Base-by-base conservation (phyloP, 2,329 filamentous ascomycete genomes). In the Metarhizium rileyi region DNA sequence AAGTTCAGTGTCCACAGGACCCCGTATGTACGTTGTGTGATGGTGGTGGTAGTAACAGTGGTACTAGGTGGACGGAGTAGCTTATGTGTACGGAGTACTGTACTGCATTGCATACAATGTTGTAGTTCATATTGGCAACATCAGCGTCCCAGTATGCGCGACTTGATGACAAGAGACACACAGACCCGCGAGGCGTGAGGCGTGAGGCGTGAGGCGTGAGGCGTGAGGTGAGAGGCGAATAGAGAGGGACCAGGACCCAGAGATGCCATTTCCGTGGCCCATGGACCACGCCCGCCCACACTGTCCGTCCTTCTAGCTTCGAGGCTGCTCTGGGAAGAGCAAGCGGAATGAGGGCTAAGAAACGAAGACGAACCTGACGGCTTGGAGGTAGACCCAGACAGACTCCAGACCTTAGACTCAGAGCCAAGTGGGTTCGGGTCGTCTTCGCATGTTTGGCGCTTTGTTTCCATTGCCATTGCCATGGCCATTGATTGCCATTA, bases 341-440 rank as follows among this genome's bases (percentile, higher is more conserved):
- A 16, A 10, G 9, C 16, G 6, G 33, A 36, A n/a, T n/a, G n/a
- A n/a, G n/a, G n/a, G n/a, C n/a, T n/a, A n/a, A n/a, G n/a, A n/a
- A n/a, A n/a, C n/a, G n/a, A n/a, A n/a, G n/a, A n/a, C n/a, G n/a
- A n/a, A n/a, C n/a, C n/a, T n/a, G n/a, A n/a, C n/a, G n/a, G n/a
- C n/a, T n/a, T n/a, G n/a, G n/a, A n/a, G n/a, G n/a, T n/a, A n/a
- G n/a, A n/a, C 33, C 16, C 5, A 7, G 33, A 4, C 5, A 14
- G 33, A 16, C 10, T 4, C 33, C 6, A 5, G 5, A 36, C 10
- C 4, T 14, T 7, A 38, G 35, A 20, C 52, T 47, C 28, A 18
- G 46, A 44, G 20, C 49, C 45, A 49, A 46, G 47, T 50, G 51
- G 52, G 49, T 51, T 56, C 52, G 27, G 12, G 46, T 46, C 53